Evolutionary conservation across 1,284 basidiomycete genomes (phyloP).

Genomic region (Athelia psychrophila): DNA sequence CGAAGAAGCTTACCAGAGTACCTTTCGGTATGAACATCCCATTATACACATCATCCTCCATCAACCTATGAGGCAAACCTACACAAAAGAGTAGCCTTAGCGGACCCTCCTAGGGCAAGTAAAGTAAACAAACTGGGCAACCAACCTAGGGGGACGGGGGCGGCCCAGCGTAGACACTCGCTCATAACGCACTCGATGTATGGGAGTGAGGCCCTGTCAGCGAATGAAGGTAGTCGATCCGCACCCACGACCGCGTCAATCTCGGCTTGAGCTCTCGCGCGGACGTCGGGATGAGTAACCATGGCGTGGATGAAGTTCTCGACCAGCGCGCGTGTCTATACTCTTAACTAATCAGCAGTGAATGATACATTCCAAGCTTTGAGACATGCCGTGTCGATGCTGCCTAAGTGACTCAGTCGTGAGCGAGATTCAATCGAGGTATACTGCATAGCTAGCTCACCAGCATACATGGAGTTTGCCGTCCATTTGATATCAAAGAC

Average conservation of each 20-base stretch:
- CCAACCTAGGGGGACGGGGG: slow-evolving; percentile 50
- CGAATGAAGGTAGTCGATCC: slow-evolving; percentile 48
- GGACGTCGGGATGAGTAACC: slow-evolving; percentile 47
- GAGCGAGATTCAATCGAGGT: not conserved
- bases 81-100: not conserved
- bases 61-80: slow-evolving; percentile 46
- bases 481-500: slow-evolving; percentile 63
- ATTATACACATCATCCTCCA: slow-evolving; percentile 30
- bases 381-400: slow-evolving; percentile 54
- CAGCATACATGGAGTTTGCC: slow-evolving; percentile 71
- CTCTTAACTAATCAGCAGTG: not conserved
- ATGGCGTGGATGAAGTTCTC: slow-evolving; percentile 60
- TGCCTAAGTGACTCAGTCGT: slow-evolving; percentile 27
- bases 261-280: slow-evolving; percentile 51
- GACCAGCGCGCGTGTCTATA: slow-evolving; percentile 47
- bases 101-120: too few species aligned
- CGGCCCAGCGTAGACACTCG: slow-evolving; percentile 49
- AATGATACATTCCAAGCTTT: too few species aligned
- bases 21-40: slow-evolving; percentile 30
- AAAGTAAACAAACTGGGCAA: not conserved
- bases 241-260: slow-evolving; percentile 50
- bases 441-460: slow-evolving; percentile 14
- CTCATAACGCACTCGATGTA: slow-evolving; percentile 46
- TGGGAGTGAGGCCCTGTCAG: slow-evolving; percentile 45
- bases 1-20: slow-evolving; percentile 15